Evolutionary conservation across 345 rosid species (phyloP).

Genomic region (Hypericum perforatum): DNA sequence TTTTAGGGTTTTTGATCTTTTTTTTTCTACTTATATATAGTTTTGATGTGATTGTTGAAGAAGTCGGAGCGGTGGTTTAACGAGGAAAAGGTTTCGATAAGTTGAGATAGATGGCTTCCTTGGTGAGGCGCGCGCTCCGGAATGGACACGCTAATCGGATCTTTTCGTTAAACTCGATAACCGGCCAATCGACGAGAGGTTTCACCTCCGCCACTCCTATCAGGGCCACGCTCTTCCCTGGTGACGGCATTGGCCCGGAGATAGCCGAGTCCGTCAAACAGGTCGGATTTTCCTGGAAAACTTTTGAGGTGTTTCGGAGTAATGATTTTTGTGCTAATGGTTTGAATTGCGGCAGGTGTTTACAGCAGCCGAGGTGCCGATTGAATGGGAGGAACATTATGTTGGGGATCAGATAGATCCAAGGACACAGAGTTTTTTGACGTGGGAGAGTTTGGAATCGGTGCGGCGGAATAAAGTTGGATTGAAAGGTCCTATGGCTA

Average conservation of each 20-base stretch:
- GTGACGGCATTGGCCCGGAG: slow-evolving; percentile 99
- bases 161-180: too few relatives aligned
- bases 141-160: too few relatives aligned
- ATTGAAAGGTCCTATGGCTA: slow-evolving; percentile 99
- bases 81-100: too few relatives aligned
- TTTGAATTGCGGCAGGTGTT: slow-evolving; percentile 33
- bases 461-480: slow-evolving; percentile 79
- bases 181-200: slow-evolving; percentile 40
- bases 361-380: slow-evolving; percentile 73
- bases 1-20: too few relatives aligned
- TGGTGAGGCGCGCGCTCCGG: too few relatives aligned
- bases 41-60: too few relatives aligned
- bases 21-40: too few relatives aligned
- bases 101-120: too few relatives aligned
- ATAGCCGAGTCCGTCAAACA: slow-evolving; percentile 92
- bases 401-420: slow-evolving; percentile 81
- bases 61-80: too few relatives aligned
- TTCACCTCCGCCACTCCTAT: slow-evolving; percentile 54
- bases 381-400: slow-evolving; percentile 95
- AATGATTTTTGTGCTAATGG: too few relatives aligned
- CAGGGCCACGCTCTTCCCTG: slow-evolving; percentile 91
- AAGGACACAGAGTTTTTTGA: slow-evolving; percentile 90
- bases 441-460: slow-evolving; percentile 97
- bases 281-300: slow-evolving; percentile 21
- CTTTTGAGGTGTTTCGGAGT: too few relatives aligned